These are phyloP conservation scores for Fragaria vesca DNA, from an alignment of 306 rosid species.

Conservation along the genomic window DNA sequence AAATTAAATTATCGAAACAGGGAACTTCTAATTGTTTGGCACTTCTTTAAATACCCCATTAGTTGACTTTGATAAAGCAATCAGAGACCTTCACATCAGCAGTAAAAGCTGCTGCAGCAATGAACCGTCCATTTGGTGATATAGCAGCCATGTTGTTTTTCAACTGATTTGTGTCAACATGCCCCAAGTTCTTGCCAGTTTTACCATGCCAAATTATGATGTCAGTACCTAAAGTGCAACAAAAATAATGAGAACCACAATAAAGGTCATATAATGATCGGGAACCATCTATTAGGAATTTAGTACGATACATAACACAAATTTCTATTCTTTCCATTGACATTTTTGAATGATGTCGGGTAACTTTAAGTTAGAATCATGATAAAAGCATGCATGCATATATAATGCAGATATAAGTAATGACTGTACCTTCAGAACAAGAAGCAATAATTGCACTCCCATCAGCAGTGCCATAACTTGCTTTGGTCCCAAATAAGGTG, in stretches of 20 bases:
- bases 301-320: background rate
- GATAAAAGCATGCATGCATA: background rate
- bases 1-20: background rate
- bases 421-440: conserved; percentile 89
- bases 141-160: conserved; percentile 90
- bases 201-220: conserved; percentile 94
- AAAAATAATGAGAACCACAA: conserved; percentile 23
- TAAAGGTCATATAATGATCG: background rate
- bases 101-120: conserved; percentile 99
- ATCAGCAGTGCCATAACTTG: conserved; percentile 90
- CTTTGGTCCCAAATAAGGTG: conserved; percentile 70
- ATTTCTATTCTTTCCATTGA: background rate
- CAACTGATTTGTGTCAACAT: conserved; percentile 92
- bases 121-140: conserved; percentile 96
- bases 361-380: background rate
- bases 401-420: conserved; percentile 1
- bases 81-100: conserved; percentile 84
- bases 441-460: conserved; percentile 87
- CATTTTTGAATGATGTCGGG: background rate
- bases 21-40: background rate
- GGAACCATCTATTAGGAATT: background rate
- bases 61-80: conserved; percentile 1
- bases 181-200: conserved; percentile 81
- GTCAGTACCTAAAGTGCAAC: conserved; percentile 68
- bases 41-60: background rate